phyloP scores from a whole-genome alignment of 108 stramenopile species.

The Chaetoceros muelleri region DNA sequence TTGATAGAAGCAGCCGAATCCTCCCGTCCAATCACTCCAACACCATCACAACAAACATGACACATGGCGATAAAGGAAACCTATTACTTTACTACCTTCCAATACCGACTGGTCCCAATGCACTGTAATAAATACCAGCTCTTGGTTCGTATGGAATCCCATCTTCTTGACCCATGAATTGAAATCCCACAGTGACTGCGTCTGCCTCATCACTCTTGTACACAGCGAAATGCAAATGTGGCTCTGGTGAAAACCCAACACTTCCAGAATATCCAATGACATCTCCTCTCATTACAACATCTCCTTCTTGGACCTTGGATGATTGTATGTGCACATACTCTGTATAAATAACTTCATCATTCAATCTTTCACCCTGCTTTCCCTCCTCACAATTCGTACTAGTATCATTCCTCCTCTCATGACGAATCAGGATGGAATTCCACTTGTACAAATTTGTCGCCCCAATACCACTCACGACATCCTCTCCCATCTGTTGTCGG shows the following conservation, averaged over 20 bases:
- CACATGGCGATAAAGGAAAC: no score
- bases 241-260: conserved; percentile 73
- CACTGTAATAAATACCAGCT: neutral
- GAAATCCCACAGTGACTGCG: conserved; percentile 55
- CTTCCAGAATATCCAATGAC: conserved; percentile 58
- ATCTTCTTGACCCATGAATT: conserved; percentile 13
- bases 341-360: conserved; percentile 42
- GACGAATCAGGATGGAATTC: conserved; percentile 67
- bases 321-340: conserved; percentile 82
- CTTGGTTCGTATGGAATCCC: neutral
- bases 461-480: conserved; percentile 57
- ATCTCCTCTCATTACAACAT: conserved; percentile 53
- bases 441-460: conserved; percentile 72
- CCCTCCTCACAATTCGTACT: neutral
- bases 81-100: no score
- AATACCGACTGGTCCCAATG: neutral
- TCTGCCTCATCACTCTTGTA: conserved; percentile 40
- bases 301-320: conserved; percentile 41
- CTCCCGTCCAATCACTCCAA: no score
- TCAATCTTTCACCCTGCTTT: neutral
- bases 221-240: conserved; percentile 74
- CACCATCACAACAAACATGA: no score
- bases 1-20: no score
- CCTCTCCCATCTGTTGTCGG: conserved; percentile 25
- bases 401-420: conserved; percentile 10